Percentiles rank a stretch among this genome's conserved stretches.
Conservation (phyloP, 768 basidiomycete species). For the Glaciozyma martinii region DNA sequence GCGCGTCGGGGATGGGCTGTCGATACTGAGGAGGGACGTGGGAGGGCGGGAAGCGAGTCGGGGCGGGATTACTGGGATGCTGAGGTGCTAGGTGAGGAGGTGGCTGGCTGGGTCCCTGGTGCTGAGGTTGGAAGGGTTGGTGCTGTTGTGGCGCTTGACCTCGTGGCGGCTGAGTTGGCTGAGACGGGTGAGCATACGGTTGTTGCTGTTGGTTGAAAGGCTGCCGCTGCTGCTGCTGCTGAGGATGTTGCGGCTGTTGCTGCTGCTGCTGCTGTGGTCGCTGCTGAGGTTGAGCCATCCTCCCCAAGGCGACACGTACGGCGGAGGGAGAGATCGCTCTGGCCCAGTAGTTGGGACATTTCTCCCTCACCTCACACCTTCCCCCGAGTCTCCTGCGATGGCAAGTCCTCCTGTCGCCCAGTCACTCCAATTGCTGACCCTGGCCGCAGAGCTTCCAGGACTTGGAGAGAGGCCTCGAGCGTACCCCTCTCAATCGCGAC, state of each 20-base stretch:
- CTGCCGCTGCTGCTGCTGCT: background rate
- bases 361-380: background rate
- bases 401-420: background rate
- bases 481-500: conserved; percentile 7
- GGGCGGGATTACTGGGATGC: too few relatives aligned
- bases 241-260: background rate
- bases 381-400: background rate
- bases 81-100: too few relatives aligned
- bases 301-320: background rate
- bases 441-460: conserved; percentile 13
- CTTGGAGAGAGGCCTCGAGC: conserved; percentile 24
- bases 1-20: too few relatives aligned
- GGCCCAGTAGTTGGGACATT: too few relatives aligned
- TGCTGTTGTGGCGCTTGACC: too few relatives aligned
- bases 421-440: background rate
- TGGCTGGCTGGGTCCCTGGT: too few relatives aligned
- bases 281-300: background rate
- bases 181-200: too few relatives aligned
- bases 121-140: too few relatives aligned
- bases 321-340: too few relatives aligned
- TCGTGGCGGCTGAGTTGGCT: too few relatives aligned
- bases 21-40: too few relatives aligned
- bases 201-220: background rate
- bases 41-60: too few relatives aligned
- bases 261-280: background rate